Evolutionary conservation across 768 basidiomycete genomes (phyloP).

Genomic region (Rhizopogon salebrosus): DNA sequence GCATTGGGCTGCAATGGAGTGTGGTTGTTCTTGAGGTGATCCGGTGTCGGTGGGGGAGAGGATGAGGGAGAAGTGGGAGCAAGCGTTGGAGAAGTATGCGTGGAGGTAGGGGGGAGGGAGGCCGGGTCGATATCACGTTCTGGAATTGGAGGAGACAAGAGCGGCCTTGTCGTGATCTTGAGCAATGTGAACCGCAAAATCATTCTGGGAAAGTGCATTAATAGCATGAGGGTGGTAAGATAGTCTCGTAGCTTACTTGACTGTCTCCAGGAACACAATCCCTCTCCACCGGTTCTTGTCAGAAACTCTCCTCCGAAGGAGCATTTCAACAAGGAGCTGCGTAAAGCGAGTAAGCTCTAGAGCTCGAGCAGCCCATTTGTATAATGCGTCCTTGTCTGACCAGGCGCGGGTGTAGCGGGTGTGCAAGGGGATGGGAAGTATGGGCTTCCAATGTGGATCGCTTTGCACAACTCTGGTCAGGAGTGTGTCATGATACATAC

Average conservation of each 20-base stretch:
- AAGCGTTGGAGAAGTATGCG: conserved; percentile 54
- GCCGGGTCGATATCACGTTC: conserved; percentile 85
- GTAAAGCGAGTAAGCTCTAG: conserved; percentile 77
- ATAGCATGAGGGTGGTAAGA: not conserved
- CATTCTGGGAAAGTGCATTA: conserved; percentile 43
- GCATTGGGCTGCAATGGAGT: conserved; percentile 60
- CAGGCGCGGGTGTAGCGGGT: conserved; percentile 89
- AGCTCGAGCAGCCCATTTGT: conserved; percentile 73
- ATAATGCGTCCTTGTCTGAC: conserved; percentile 61
- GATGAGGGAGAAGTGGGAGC: conserved; percentile 51
- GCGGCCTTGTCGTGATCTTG: conserved; percentile 68
- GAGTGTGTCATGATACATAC: conserved; percentile 95
- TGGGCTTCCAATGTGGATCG: conserved; percentile 66
- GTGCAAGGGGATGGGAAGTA: conserved; percentile 74
- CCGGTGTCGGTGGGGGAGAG: conserved; percentile 61
- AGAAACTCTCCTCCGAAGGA: conserved; percentile 65
- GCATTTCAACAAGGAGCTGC: conserved; percentile 89
- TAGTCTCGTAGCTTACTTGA: conserved; percentile 63
- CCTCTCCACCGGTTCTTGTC: conserved; percentile 66
- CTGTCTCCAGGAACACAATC: conserved; percentile 68
- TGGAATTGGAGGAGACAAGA: conserved; percentile 75
- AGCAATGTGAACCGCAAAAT: conserved; percentile 70
- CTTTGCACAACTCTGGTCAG: conserved; percentile 60
- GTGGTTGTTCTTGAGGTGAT: conserved; percentile 79
- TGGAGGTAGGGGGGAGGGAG: conserved; percentile 48